Conservation (phyloP, 2,329 filamentous ascomycete species). For the Penicillium sp. region DNA sequence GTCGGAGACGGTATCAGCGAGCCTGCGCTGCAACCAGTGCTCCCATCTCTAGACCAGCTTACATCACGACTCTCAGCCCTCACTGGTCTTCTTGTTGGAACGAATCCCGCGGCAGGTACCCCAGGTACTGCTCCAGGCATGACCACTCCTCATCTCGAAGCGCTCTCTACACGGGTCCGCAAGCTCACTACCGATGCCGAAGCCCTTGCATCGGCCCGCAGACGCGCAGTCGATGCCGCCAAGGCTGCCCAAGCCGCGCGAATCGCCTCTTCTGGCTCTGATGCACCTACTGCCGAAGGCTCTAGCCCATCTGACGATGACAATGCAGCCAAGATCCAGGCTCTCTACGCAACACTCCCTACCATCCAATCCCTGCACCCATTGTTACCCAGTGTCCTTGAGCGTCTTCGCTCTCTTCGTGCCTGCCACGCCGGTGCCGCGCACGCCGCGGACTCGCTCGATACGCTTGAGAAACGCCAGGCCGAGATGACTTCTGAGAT, state of each 20-base stretch:
- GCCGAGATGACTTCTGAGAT: slow-evolving; percentile 78
- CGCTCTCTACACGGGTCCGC: slow-evolving; percentile 40
- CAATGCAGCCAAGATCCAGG: slow-evolving; percentile 80
- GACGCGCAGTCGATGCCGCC: slow-evolving; percentile 40
- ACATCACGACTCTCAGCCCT: slow-evolving; percentile 75
- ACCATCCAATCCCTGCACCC: slow-evolving; percentile 84
- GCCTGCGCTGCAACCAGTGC: slow-evolving; percentile 57
- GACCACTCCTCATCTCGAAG: slow-evolving; percentile 42
- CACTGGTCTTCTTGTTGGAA: slow-evolving; percentile 45
- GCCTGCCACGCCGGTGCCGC: slow-evolving; percentile 84
- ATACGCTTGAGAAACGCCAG: slow-evolving; percentile 72
- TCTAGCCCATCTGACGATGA: slow-evolving; percentile 54
- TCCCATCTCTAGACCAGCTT: slow-evolving; percentile 74
- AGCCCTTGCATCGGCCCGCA: slow-evolving; percentile 40
- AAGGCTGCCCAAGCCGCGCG: slow-evolving; percentile 40
- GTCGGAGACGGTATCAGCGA: slow-evolving; percentile 47
- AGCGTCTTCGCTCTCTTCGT: slow-evolving; percentile 75
- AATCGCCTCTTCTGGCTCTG: slow-evolving; percentile 30
- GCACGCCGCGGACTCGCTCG: slow-evolving; percentile 69
- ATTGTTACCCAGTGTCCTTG: slow-evolving; percentile 75
- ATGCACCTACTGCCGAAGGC: slow-evolving; percentile 27
- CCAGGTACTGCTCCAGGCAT: slow-evolving; percentile 22
- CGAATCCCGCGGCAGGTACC: slow-evolving; percentile 27
- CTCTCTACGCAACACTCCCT: slow-evolving; percentile 79
- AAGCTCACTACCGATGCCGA: slow-evolving; percentile 45